Base-by-base conservation (phyloP, 768 basidiomycete species). In the Psilocybe sp. region DNA sequence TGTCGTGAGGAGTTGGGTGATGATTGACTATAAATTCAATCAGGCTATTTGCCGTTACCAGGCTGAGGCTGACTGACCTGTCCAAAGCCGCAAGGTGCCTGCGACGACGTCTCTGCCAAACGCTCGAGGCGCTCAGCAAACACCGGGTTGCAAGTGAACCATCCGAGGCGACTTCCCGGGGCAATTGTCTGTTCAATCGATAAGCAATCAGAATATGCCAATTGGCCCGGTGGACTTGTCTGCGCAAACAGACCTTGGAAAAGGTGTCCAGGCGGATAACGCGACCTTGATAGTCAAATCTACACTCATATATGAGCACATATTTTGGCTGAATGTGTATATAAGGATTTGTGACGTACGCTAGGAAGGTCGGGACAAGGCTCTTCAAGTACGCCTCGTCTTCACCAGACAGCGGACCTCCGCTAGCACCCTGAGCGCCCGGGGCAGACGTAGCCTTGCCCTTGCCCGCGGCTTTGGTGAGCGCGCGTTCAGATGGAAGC, bases 181-280 rank as follows among this genome's bases (percentile, higher is more conserved):
- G 85, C 85, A 41, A 92, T 79, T 2, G 83, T 87, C 85, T 92
- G 45, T 38, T n/a, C n/a, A n/a, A 28, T 46, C 19, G 38, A 36
- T 16, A 41, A 47, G 14, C 34, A 44, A 35, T 19, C 12, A 41
- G 14, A 48, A 13, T 15, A 19, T 35, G 15, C 10, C 16, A 4
- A 20, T 33, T n/a, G 10, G 8, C n/a, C 31, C 13, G 32, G n/a
- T 15, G 31, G 19, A 9, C 15, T 32, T 12, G 15, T n/a, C n/a
- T 23, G 31, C 28, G 19, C 15, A 13, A 20, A 53, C 33, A 2
- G 41, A 80, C 85, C 80, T 89, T 90, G 34, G 83, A 86, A 62
- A 89, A 89, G 0, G 84, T 84, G 60, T 93, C 92, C 33, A 93
- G 68, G 3, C 89, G 84, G 50, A 95, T 81, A 38, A 95, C 91